phyloP scores from a whole-genome alignment of 2,329 filamentous ascomycete genomes.

The Trichoderma oligosporum region DNA sequence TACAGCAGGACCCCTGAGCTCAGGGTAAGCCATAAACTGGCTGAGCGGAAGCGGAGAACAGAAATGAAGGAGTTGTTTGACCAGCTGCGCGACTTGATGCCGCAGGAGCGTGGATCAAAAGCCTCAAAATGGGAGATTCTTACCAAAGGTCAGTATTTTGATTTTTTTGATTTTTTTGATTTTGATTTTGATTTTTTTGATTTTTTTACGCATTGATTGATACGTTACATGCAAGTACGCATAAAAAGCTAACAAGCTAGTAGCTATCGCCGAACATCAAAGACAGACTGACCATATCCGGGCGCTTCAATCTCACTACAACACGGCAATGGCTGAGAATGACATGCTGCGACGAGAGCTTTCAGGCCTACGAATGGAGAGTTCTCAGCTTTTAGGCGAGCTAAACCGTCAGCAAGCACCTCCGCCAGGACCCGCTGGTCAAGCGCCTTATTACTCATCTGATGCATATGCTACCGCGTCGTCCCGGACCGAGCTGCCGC shows the following conservation, averaged over 20 bases:
- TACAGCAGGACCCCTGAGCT: conserved; percentile 81
- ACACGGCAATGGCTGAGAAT: conserved; percentile 41
- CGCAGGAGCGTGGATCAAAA: conserved; percentile 76
- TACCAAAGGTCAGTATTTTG: conserved; percentile 65
- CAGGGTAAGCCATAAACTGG: conserved; percentile 78
- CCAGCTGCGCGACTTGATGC: conserved; percentile 71
- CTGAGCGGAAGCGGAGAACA: conserved; percentile 75
- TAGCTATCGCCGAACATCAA: conserved; percentile 61
- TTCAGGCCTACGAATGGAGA: conserved; percentile 45
- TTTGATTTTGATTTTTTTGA: no score
- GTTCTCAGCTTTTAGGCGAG: conserved; percentile 44
- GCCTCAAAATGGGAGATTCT: conserved; percentile 88
- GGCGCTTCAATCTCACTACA: conserved; percentile 44
- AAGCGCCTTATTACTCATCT: conserved; percentile 27
- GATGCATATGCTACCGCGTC: conserved; percentile 33
- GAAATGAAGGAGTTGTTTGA: conserved; percentile 90
- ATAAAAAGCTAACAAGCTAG: conserved; percentile 19
- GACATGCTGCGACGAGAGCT: conserved; percentile 50
- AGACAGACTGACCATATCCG: conserved; percentile 50
- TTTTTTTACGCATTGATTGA: neutral
- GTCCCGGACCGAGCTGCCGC: conserved; percentile 52
- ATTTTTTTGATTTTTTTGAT: neutral
- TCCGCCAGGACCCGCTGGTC: conserved; percentile 24
- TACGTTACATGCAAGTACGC: neutral
- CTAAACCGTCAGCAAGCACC: conserved; percentile 30